Evolutionary conservation across 2,329 filamentous ascomycete genomes (phyloP).

Genomic region (Metarhizium brunneum): DNA sequence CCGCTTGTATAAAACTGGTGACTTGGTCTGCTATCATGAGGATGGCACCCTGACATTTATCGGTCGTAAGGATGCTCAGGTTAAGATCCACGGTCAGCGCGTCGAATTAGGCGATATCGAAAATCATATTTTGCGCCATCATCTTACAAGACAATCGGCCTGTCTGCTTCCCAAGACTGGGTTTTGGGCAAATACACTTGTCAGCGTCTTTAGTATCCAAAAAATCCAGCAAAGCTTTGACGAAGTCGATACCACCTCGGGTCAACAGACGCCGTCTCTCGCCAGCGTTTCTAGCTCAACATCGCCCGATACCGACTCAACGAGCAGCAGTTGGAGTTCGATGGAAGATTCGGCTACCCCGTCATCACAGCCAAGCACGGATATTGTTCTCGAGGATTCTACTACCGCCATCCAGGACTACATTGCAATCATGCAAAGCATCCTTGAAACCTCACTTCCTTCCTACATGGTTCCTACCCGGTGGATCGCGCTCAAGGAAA

Average conservation of each 20-base stretch:
- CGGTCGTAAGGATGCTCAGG: slow-evolving; percentile 42
- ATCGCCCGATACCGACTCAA: neutral
- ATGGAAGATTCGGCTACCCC: neutral
- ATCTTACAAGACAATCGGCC: neutral
- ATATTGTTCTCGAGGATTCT: neutral
- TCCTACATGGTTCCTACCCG: slow-evolving; percentile 11
- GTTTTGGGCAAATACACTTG: slow-evolving; percentile 5
- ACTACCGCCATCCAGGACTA: neutral
- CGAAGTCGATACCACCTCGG: neutral
- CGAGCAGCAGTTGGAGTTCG: neutral
- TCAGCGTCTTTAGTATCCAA: slow-evolving; percentile 3
- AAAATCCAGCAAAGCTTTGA: neutral
- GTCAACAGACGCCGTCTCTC: neutral
- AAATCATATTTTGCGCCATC: slow-evolving; percentile 6
- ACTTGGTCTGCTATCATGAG: slow-evolving; percentile 20
- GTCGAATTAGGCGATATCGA: slow-evolving; percentile 17
- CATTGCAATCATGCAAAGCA: slow-evolving; percentile 5
- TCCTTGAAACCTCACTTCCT: slow-evolving; percentile 7
- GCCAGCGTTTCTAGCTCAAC: neutral
- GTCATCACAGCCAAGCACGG: neutral
- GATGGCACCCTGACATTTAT: slow-evolving; percentile 28
- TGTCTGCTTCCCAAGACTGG: neutral
- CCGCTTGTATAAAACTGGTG: slow-evolving; percentile 24
- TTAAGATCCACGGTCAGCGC: slow-evolving; percentile 44
- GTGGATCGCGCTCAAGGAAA: slow-evolving; percentile 8